Evolutionary conservation across 306 rosid genomes (phyloP).

Genomic region (Acacia confusa): DNA sequence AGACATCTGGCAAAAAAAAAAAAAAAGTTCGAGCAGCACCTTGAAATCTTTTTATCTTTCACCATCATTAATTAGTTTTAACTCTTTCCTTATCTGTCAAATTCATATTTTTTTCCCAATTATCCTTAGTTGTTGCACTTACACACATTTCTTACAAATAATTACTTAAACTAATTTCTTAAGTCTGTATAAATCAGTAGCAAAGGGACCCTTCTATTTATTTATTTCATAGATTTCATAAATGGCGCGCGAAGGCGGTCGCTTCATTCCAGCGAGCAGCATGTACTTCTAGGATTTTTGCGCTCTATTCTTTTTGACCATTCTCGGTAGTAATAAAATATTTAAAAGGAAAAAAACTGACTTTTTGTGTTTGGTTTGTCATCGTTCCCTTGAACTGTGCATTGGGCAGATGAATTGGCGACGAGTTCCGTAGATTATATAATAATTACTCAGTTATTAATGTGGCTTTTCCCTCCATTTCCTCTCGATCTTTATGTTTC

Average conservation of each 20-base stretch:
- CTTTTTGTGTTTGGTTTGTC: not conserved
- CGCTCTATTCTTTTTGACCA: not conserved
- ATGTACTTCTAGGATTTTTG: not conserved
- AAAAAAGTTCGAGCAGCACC: too few species aligned
- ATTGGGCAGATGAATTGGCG: not conserved
- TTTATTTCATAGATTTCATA: not conserved
- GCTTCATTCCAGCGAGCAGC: not conserved
- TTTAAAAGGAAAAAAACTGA: not conserved
- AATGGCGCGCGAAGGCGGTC: not conserved
- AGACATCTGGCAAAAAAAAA: too few species aligned
- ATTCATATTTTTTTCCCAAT: too few species aligned
- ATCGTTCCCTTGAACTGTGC: not conserved
- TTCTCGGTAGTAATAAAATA: not conserved
- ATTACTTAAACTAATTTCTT: too few species aligned
- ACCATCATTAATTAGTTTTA: too few species aligned
- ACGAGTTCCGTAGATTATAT: not conserved
- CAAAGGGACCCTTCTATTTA: not conserved
- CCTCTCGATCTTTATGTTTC: not conserved
- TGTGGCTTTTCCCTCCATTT: not conserved
- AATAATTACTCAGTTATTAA: not conserved
- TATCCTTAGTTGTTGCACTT: too few species aligned
- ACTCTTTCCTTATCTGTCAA: too few species aligned
- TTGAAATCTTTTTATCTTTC: too few species aligned
- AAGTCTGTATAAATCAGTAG: too few species aligned
- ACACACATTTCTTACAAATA: too few species aligned